Percentiles rank a stretch among this genome's conserved stretches.
Evolutionary conservation across 148 eudicot genomes (phyloP).

Genomic region (Hydrangea macrophylla): DNA sequence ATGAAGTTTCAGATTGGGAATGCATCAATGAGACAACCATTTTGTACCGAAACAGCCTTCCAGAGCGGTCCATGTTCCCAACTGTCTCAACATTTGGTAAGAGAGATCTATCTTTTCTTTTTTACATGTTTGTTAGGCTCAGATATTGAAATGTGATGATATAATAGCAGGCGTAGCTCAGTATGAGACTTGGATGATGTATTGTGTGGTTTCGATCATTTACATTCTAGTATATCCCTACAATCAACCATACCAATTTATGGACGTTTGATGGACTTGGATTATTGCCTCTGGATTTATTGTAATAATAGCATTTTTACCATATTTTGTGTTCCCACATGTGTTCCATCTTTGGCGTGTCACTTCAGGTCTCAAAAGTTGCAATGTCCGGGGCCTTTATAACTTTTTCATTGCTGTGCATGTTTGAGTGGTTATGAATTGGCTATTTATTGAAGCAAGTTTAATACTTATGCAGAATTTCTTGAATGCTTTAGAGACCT

Average conservation of each 20-base stretch:
- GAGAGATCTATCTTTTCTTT: slow-evolving; percentile 6
- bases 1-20: slow-evolving; percentile 94
- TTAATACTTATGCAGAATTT: not conserved
- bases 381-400: not conserved
- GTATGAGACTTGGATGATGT: not conserved
- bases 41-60: slow-evolving; percentile 88
- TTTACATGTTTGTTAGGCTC: not conserved
- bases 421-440: not conserved
- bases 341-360: not conserved
- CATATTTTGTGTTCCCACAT: not conserved
- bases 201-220: not conserved
- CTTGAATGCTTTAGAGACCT: not conserved
- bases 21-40: slow-evolving; percentile 79
- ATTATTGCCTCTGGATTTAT: not conserved
- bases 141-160: not conserved
- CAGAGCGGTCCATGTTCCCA: slow-evolving; percentile 92
- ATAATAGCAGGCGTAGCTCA: not conserved
- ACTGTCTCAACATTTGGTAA: slow-evolving; percentile 86
- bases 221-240: not conserved
- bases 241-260: not conserved
- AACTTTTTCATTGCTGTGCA: not conserved
- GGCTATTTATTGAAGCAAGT: not conserved
- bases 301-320: too few relatives aligned
- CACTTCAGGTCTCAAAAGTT: not conserved
- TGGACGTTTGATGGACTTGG: not conserved